Percentiles rank a stretch among this genome's conserved stretches.
Evolutionary conservation across 2,329 filamentous ascomycete genomes (phyloP).

Genomic region (Fusarium austroafricanum): DNA sequence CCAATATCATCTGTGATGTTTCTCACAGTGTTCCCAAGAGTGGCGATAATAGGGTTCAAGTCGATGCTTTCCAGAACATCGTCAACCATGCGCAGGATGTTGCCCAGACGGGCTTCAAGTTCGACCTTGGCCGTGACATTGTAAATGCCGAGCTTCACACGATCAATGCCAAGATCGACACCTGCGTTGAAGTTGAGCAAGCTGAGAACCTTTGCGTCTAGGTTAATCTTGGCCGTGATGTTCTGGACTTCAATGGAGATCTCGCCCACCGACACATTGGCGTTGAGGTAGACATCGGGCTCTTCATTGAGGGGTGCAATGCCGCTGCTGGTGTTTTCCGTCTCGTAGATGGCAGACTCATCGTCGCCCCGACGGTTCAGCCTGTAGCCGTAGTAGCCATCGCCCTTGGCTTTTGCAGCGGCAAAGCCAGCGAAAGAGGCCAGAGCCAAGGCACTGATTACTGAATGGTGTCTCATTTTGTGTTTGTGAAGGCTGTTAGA

Average conservation of each 20-base stretch:
- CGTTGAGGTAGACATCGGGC: slow-evolving; percentile 26
- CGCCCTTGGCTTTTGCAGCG: slow-evolving; percentile 17
- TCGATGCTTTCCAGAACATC: slow-evolving; percentile 30
- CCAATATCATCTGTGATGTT: slow-evolving; percentile 16
- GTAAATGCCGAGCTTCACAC: slow-evolving; percentile 29
- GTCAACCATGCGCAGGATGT: slow-evolving; percentile 27
- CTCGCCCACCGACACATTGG: slow-evolving; percentile 20
- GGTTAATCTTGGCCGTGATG: slow-evolving; percentile 30
- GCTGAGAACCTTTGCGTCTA: slow-evolving; percentile 27
- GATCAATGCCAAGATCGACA: slow-evolving; percentile 27
- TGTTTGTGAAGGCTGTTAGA: neutral
- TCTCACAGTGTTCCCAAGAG: slow-evolving; percentile 15
- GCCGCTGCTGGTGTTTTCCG: slow-evolving; percentile 27
- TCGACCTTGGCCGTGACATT: slow-evolving; percentile 31
- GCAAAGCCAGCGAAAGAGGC: slow-evolving; percentile 1
- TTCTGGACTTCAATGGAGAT: slow-evolving; percentile 27
- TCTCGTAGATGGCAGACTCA: slow-evolving; percentile 28
- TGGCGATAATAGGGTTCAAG: slow-evolving; percentile 21
- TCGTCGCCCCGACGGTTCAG: slow-evolving; percentile 22
- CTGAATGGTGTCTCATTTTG: slow-evolving; percentile 18
- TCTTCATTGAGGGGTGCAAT: slow-evolving; percentile 17
- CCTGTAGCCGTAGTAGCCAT: slow-evolving; percentile 27
- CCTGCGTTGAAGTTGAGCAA: slow-evolving; percentile 29
- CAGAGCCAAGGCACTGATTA: slow-evolving; percentile 8
- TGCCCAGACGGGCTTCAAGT: slow-evolving; percentile 24